phyloP scores from a whole-genome alignment of 768 basidiomycete species.

The Phaeotremella fagi region DNA sequence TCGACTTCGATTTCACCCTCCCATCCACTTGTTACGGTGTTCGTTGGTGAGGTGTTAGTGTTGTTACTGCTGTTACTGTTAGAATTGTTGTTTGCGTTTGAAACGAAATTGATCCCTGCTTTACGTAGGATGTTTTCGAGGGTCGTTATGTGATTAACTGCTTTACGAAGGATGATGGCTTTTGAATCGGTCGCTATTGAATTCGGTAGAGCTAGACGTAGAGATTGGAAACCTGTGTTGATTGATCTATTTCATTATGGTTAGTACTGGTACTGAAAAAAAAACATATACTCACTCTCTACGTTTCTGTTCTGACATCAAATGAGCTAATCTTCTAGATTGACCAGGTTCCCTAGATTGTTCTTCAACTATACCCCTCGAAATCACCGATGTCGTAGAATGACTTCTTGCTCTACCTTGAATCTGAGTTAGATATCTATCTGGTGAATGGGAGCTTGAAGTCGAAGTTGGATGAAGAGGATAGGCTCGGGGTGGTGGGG shows the following conservation, averaged over 20 bases:
- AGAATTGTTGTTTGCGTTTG: no score
- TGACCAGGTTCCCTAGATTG: constrained; percentile 18
- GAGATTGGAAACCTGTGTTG: constrained; percentile 33
- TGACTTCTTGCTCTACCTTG: background rate
- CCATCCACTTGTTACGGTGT: background rate
- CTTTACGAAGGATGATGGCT: constrained; percentile 41
- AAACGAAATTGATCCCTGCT: constrained; percentile 8
- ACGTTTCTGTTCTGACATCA: constrained; percentile 45
- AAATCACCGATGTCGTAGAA: background rate
- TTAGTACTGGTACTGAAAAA: background rate
- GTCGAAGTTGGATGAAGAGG: background rate
- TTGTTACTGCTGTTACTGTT: no score
- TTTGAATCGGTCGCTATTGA: constrained; percentile 37
- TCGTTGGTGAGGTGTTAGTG: background rate
- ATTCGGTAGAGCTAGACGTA: constrained; percentile 27
- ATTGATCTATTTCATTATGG: constrained; percentile 26
- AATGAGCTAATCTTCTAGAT: constrained; percentile 34
- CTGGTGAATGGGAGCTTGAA: no score
- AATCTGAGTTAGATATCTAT: no score
- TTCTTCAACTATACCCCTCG: background rate
- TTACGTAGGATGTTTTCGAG: constrained; percentile 23
- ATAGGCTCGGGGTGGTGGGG: background rate
- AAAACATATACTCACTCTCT: constrained; percentile 36
- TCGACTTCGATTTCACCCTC: background rate
- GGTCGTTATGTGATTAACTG: constrained; percentile 30